Conservation (phyloP, 129 eudicot genomes). For the Pulicaria dysenterica region DNA sequence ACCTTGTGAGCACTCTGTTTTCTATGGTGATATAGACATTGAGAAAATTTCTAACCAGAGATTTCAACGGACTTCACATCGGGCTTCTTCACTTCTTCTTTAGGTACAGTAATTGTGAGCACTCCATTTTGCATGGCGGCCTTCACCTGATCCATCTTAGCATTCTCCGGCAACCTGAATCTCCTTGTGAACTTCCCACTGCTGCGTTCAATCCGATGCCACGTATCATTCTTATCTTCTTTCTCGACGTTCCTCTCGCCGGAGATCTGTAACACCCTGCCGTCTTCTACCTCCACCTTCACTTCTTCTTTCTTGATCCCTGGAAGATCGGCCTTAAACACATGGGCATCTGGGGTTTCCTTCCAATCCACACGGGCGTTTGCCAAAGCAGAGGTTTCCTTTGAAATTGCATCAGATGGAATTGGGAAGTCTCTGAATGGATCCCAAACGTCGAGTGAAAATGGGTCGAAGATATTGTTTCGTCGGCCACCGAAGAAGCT, state of each 20-base stretch:
- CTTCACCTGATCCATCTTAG: constrained; percentile 38
- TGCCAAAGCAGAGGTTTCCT: constrained; percentile 3
- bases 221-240: constrained; percentile 46
- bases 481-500: constrained; percentile 16
- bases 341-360: constrained; percentile 34
- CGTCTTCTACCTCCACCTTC: constrained; percentile 41
- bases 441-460: constrained; percentile 11
- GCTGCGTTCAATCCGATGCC: constrained; percentile 8
- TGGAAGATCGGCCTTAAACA: constrained; percentile 40
- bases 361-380: constrained; percentile 33
- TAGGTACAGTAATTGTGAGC: constrained; percentile 40
- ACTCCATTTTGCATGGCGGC: constrained; percentile 43
- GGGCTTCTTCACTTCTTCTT: constrained; percentile 43
- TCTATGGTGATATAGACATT: too few species aligned
- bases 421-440: constrained; percentile 11
- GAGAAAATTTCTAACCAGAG: constrained; percentile 24
- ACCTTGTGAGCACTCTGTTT: neutral
- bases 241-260: constrained; percentile 48
- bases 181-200: constrained; percentile 44
- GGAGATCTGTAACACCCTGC: constrained; percentile 26
- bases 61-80: constrained; percentile 37
- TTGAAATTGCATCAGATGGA: neutral
- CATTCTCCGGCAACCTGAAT: constrained; percentile 49
- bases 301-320: constrained; percentile 46
- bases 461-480: constrained; percentile 15